Base-by-base conservation (phyloP, 2,329 filamentous ascomycete genomes). In the Ceratocystis harringtonii region DNA sequence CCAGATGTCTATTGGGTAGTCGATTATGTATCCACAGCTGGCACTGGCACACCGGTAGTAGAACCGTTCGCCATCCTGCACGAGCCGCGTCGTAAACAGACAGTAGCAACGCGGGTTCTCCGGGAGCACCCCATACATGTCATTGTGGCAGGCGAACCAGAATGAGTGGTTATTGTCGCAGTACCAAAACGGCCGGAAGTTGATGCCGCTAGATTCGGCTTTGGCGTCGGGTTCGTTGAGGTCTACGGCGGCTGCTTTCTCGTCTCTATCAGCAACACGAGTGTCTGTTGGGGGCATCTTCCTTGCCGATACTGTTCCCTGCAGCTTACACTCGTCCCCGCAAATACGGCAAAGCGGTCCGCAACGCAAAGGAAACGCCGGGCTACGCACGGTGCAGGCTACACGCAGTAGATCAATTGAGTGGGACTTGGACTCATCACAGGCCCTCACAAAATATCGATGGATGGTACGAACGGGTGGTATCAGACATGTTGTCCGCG, bases 41-140 rank as follows among this genome's bases (percentile, higher is more conserved):
- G 62, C 66, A 12, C 62, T 50, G 10, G 66, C 66, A 65, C 66
- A 67, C 1, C 65, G 65, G 32, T 61, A 66, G 44, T 66, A 66
- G 43, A 61, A 30, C n/a, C 50, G 32, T 12, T 28, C 28, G 17
- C 41, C 52, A 19, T 36, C 61, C 7, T 36, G 36, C 57, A 52
- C 57, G 2, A 62, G 57, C 41, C 66, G 45, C 41, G 66, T 48
- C 19, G 66, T 67, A 30, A 67, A 67, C 1, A 63, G 45, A 43
- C 66, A 67, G 44, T 65, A 67, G 32, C 62, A 67, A 8, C 66
- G 45, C n/a, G 66, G 66, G 55, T 67, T 67, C 50, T 67, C 66
- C 19, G 66, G 60, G n/a, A 67, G 43, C 43, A 67, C 52, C 28
- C 66, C 63, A 32, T 62, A n/a, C 57, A 65, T 62, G 44, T 67